Conservation (phyloP, 1,139 yeast species). For the Candida sanyaensis region DNA sequence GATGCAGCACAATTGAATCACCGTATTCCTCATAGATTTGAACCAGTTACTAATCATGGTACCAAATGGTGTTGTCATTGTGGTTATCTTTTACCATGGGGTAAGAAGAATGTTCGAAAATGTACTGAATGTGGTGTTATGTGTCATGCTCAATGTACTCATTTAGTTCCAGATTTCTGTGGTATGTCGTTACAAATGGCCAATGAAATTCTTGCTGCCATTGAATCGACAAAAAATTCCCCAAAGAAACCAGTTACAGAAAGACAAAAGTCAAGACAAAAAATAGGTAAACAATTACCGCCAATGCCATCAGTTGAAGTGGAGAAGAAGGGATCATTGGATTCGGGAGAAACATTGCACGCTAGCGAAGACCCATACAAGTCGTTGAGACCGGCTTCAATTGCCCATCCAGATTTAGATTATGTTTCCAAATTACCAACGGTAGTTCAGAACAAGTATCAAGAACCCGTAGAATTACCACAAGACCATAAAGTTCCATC, state of each 20-base stretch:
- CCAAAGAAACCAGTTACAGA: constrained; percentile 12
- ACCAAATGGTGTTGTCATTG: constrained; percentile 99
- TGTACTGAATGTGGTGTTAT: constrained; percentile 94
- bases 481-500: constrained; percentile 19
- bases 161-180: constrained; percentile 94
- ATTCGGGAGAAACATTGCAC: constrained; percentile 14
- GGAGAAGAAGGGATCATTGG: constrained; percentile 9
- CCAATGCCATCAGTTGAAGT: constrained; percentile 10
- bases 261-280: constrained; percentile 17
- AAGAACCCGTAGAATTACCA: constrained; percentile 35
- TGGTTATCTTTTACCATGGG: constrained; percentile 95
- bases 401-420: constrained; percentile 1
- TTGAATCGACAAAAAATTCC: constrained; percentile 58
- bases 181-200: constrained; percentile 99
- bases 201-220: constrained; percentile 80
- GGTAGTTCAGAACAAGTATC: constrained; percentile 31
- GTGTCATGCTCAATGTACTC: constrained; percentile 93
- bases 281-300: constrained; percentile 13
- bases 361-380: constrained; percentile 4
- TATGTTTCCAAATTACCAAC: constrained; percentile 36
- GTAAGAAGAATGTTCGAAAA: constrained; percentile 89
- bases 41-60: constrained; percentile 85
- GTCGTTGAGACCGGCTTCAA: constrained; percentile 5
- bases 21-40: constrained; percentile 95
- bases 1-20: constrained; percentile 93